Evolutionary conservation across 2,329 filamentous ascomycete species (phyloP).

Genomic region (Talaromyces sp.): DNA sequence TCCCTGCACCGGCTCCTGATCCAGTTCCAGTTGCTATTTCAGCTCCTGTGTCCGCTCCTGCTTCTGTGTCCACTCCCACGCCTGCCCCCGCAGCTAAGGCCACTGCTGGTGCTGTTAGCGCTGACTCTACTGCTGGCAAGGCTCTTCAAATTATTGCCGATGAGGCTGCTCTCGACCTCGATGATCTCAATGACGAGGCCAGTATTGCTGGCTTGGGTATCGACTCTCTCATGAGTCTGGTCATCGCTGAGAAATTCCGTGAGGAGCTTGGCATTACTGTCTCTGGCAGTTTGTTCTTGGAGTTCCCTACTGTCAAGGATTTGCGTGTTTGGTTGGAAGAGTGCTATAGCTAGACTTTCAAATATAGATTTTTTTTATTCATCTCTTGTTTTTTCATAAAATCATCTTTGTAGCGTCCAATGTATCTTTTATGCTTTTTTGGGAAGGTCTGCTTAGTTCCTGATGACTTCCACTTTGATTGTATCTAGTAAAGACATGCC

Average conservation of each 20-base stretch:
- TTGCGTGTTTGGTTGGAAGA: background rate
- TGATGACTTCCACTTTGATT: background rate
- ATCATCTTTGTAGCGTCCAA: background rate
- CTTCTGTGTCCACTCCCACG: background rate
- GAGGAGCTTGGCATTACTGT: constrained; percentile 28
- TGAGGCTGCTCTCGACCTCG: background rate
- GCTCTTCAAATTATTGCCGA: background rate
- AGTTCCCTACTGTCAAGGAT: background rate
- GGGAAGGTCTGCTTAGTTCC: background rate
- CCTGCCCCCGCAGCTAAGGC: background rate
- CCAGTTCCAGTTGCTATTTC: background rate
- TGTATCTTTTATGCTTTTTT: background rate
- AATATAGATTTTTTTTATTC: background rate
- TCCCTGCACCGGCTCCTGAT: background rate
- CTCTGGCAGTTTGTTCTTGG: background rate
- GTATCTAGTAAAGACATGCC: background rate
- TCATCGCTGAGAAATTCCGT: constrained; percentile 25
- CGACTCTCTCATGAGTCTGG: constrained; percentile 33
- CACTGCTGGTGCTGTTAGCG: background rate
- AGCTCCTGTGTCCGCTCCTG: background rate
- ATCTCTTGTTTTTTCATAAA: no score
- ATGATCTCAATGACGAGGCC: constrained; percentile 5
- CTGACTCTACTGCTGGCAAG: background rate
- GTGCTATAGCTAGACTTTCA: constrained; percentile 41
- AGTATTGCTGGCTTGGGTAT: constrained; percentile 27